Percentiles rank a stretch among this genome's conserved stretches.
These are phyloP conservation scores for Penicillium paneum DNA, from an alignment of 2,329 filamentous ascomycete genomes.

Conservation along the genomic window DNA sequence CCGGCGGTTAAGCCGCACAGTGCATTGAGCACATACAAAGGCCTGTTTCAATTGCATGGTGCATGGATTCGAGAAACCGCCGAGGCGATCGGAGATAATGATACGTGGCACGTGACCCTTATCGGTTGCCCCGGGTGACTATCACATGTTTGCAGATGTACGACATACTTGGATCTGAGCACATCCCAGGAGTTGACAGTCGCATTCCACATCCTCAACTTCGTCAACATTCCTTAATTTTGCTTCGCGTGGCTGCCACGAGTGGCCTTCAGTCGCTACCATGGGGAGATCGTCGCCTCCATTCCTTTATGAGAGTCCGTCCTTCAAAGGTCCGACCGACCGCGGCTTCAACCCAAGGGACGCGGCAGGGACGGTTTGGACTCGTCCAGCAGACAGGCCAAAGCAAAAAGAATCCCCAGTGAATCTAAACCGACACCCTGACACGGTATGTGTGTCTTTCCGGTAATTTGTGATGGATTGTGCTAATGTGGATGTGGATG, in stretches of 20 bases:
- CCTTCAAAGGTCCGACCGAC: conserved; percentile 51
- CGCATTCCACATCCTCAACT: conserved; percentile 18
- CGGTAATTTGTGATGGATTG: conserved; percentile 1
- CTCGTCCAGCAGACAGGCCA: conserved; percentile 57
- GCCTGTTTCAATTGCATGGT: conserved; percentile 28
- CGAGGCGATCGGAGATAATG: conserved; percentile 4
- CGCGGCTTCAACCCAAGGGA: conserved; percentile 80
- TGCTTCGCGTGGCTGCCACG: conserved; percentile 35
- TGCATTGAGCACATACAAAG: conserved; percentile 33
- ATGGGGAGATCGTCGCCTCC: conserved; percentile 60
- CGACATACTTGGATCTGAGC: background rate
- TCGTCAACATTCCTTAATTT: conserved; percentile 25
- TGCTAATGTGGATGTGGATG: conserved; percentile 9
- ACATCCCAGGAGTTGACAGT: conserved; percentile 11
- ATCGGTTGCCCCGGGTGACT: conserved; percentile 34
- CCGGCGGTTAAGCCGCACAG: conserved; percentile 15
- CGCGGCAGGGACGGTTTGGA: conserved; percentile 74
- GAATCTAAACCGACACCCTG: conserved; percentile 80
- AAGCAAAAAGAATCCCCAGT: conserved; percentile 73
- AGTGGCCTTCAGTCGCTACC: conserved; percentile 29
- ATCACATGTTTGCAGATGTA: conserved; percentile 19
- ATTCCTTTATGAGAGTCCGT: conserved; percentile 67
- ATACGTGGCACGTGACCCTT: conserved; percentile 14
- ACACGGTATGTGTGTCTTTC: conserved; percentile 55
- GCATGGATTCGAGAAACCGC: conserved; percentile 1